Evolutionary conservation across 139 green algal species (phyloP).

Genomic region (Chlamydomonas incerta): DNA sequence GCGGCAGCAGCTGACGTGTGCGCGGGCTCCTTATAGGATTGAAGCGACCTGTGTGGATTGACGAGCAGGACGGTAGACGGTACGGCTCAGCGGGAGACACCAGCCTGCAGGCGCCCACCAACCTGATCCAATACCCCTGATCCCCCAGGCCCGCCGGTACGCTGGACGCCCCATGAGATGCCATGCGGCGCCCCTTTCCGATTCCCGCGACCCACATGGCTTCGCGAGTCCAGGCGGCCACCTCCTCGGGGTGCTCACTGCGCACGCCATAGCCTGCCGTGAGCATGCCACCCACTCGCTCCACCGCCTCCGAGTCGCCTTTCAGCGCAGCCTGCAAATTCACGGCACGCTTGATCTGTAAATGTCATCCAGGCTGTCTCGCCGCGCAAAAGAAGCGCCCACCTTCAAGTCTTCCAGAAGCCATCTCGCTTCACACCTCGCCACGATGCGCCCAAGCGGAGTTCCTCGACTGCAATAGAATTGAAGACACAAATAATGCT

Average conservation of each 20-base stretch:
- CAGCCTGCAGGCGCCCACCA: neutral
- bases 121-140: neutral
- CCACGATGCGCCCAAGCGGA: conserved; percentile 14
- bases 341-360: too few species aligned
- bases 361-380: too few species aligned
- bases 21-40: conserved; percentile 2
- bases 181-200: neutral
- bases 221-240: conserved; percentile 46
- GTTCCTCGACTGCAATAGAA: neutral
- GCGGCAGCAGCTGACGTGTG: too few species aligned
- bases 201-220: conserved; percentile 43
- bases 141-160: too few species aligned
- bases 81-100: too few species aligned
- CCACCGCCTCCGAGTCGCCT: conserved; percentile 45
- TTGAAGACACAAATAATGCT: too few species aligned
- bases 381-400: neutral
- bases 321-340: conserved; percentile 14
- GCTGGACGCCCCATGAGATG: too few species aligned
- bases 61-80: too few species aligned
- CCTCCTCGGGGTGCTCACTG: conserved; percentile 17
- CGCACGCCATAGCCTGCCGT: conserved; percentile 47
- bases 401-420: conserved; percentile 38
- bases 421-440: conserved; percentile 34
- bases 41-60: conserved; percentile 17
- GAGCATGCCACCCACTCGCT: conserved; percentile 54